phyloP scores from a whole-genome alignment of 768 basidiomycete genomes.

The Podaxis mareebaensis region DNA sequence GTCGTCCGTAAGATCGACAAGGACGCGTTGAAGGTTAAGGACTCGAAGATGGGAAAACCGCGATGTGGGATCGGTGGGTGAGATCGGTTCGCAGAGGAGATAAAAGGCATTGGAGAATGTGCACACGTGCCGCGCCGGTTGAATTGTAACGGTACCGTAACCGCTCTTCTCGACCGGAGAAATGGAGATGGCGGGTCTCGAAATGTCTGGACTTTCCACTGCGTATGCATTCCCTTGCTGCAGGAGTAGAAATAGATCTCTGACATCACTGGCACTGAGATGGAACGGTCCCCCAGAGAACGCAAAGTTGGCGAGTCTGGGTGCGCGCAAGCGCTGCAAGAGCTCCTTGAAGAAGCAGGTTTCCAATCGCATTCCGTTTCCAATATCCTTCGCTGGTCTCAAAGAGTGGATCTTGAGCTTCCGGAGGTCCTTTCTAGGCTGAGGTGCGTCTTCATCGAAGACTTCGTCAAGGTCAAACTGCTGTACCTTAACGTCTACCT shows the following conservation, averaged over 20 bases:
- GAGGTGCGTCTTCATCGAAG: neutral
- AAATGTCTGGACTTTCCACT: neutral
- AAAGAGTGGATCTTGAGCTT: neutral
- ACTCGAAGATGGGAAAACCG: neutral
- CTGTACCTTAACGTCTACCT: neutral
- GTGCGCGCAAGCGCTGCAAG: neutral
- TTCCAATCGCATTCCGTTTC: neutral
- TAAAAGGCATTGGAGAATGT: neutral
- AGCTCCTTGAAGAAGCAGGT: neutral
- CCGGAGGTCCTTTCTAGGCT: neutral
- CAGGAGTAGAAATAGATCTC: neutral
- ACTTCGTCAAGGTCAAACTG: conserved; percentile 1
- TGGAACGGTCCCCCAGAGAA: neutral
- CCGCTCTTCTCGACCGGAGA: too few species aligned
- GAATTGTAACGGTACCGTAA: neutral
- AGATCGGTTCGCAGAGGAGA: neutral
- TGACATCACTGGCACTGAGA: neutral
- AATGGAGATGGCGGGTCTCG: neutral
- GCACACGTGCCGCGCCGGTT: neutral
- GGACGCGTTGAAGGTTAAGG: neutral
- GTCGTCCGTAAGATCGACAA: neutral
- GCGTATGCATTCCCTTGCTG: neutral
- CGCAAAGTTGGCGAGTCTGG: neutral
- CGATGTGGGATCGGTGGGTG: neutral
- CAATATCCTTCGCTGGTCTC: neutral